Conservation (phyloP, 2,329 filamentous ascomycete species). For the Exophiala dermatitidis region DNA sequence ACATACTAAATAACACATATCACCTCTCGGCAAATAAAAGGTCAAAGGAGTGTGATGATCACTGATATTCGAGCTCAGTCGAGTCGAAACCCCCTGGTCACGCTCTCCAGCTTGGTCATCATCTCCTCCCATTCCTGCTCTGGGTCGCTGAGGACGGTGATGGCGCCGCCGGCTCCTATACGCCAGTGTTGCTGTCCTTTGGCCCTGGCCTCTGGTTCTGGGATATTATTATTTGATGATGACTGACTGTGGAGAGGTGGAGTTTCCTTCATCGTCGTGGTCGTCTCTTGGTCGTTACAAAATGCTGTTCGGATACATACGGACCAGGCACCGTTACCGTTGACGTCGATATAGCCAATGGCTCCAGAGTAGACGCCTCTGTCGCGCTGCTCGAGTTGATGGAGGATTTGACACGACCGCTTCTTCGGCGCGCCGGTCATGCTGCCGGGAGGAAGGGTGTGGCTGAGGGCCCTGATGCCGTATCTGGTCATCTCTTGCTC, state of each 20-base stretch:
- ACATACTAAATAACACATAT: too few relatives aligned
- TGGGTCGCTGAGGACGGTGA: slow-evolving; percentile 75
- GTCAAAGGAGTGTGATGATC: not conserved
- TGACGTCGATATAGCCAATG: slow-evolving; percentile 80
- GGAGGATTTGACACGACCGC: slow-evolving; percentile 76
- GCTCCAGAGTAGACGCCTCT: slow-evolving; percentile 81
- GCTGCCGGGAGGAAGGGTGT: slow-evolving; percentile 76
- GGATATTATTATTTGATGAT: too few relatives aligned
- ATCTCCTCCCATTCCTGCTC: slow-evolving; percentile 86
- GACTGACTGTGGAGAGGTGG: too few relatives aligned
- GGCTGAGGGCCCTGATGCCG: slow-evolving; percentile 52
- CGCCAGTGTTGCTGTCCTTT: slow-evolving; percentile 51
- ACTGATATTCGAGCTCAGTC: not conserved
- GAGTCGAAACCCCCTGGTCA: slow-evolving; percentile 36
- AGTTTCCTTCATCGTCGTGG: not conserved
- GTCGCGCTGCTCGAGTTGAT: slow-evolving; percentile 55
- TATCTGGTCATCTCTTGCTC: slow-evolving; percentile 30
- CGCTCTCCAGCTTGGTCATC: slow-evolving; percentile 59
- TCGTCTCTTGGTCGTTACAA: slow-evolving; percentile 19
- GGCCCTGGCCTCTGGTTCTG: too few relatives aligned
- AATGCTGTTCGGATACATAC: slow-evolving; percentile 84
- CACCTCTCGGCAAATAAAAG: not conserved
- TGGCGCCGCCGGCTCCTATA: slow-evolving; percentile 81
- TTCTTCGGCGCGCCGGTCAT: slow-evolving; percentile 98
- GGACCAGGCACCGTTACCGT: slow-evolving; percentile 80